phyloP scores from a whole-genome alignment of 1,139 yeast species.

The Saccharomyces hybrid region DNA sequence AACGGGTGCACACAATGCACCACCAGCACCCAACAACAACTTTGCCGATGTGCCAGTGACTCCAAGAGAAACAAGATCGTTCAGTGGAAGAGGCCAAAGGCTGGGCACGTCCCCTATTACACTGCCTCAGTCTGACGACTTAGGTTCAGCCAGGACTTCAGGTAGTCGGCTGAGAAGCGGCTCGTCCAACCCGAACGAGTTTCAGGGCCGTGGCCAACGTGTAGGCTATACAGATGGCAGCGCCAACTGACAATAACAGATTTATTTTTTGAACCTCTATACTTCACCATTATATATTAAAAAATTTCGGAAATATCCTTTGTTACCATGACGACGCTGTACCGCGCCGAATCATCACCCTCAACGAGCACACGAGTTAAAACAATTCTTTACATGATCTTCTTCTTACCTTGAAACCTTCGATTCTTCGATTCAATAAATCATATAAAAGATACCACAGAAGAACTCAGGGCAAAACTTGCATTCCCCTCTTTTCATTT shows the following conservation, averaged over 20 bases:
- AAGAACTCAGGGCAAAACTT: too few species aligned
- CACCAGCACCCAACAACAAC: background rate
- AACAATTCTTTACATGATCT: background rate
- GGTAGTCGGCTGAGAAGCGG: background rate
- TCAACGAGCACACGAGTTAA: background rate
- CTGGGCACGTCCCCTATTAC: constrained; percentile 6
- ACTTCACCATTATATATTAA: background rate
- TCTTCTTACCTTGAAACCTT: too few species aligned
- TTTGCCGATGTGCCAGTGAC: background rate
- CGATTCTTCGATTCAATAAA: too few species aligned
- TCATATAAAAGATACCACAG: background rate
- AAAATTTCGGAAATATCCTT: too few species aligned
- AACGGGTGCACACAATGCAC: background rate
- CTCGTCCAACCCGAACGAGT: constrained; percentile 1
- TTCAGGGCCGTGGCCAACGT: constrained; percentile 12
- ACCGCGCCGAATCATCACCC: background rate
- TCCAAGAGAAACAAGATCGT: constrained; percentile 1
- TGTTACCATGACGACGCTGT: too few species aligned
- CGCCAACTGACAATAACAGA: constrained; percentile 11
- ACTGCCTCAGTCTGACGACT: background rate
- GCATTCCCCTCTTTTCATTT: background rate
- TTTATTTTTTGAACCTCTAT: background rate
- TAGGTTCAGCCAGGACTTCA: background rate
- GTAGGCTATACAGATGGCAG: constrained; percentile 14
- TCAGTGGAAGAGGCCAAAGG: constrained; percentile 13